These are phyloP conservation scores for Aspergillus tamarii DNA, from an alignment of 2,329 filamentous ascomycete species.

Conservation along the genomic window DNA sequence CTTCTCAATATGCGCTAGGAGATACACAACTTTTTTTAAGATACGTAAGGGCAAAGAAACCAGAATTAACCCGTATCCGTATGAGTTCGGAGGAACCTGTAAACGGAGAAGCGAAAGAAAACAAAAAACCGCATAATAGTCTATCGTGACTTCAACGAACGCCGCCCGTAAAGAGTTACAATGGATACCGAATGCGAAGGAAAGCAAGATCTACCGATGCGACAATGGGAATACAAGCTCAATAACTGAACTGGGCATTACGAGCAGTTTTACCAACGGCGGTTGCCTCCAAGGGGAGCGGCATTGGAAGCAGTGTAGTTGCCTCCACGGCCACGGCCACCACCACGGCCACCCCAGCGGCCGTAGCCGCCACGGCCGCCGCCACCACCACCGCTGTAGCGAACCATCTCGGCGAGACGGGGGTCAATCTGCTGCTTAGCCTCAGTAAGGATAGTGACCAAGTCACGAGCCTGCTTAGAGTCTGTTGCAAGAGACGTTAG, in stretches of 20 bases:
- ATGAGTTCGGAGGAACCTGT: conserved; percentile 6
- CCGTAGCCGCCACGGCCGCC: conserved; percentile 64
- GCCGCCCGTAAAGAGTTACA: conserved; percentile 43
- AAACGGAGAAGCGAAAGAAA: conserved; percentile 8
- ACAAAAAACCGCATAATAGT: conserved; percentile 34
- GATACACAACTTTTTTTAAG: conserved; percentile 21
- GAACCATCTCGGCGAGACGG: conserved; percentile 91
- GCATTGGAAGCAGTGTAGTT: conserved; percentile 62
- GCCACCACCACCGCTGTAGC: conserved; percentile 85
- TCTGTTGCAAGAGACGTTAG: conserved; percentile 54
- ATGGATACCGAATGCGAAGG: conserved; percentile 25
- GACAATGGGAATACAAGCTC: conserved; percentile 32
- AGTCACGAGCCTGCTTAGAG: conserved; percentile 93
- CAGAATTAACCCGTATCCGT: conserved; percentile 22
- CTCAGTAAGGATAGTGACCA: conserved; percentile 88
- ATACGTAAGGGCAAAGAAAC: conserved; percentile 10
- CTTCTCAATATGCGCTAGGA: conserved; percentile 9
- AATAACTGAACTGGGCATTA: conserved; percentile 26
- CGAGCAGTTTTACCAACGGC: conserved; percentile 57
- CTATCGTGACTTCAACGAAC: conserved; percentile 43
- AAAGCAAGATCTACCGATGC: conserved; percentile 35
- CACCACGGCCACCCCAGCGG: conserved; percentile 64
- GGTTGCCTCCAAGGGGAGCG: conserved; percentile 59
- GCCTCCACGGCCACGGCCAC: conserved; percentile 54
- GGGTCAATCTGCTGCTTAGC: conserved; percentile 98